Conservation (phyloP, 2,329 filamentous ascomycete genomes). For the Nigrospora oryzae region DNA sequence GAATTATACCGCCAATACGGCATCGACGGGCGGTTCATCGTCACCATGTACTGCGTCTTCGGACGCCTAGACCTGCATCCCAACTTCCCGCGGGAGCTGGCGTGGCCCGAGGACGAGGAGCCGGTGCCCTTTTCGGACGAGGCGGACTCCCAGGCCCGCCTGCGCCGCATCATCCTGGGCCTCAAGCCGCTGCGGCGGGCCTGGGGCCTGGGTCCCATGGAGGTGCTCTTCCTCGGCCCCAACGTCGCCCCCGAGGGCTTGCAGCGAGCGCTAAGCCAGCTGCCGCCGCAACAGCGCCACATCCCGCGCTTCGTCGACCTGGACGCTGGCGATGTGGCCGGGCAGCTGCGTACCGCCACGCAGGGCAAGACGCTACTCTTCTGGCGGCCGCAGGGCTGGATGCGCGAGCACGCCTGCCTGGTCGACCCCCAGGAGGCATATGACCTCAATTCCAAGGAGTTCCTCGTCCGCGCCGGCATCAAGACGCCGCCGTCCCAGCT, state of each 20-base stretch:
- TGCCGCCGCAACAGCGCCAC: conserved; percentile 11
- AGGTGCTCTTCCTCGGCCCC: conserved; percentile 11
- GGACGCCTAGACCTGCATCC: conserved; percentile 13
- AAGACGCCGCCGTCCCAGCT: conserved; percentile 7
- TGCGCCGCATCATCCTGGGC: conserved; percentile 11
- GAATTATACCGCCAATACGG: conserved; percentile 12
- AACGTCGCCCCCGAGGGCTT: conserved; percentile 8
- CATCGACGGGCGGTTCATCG: conserved; percentile 11
- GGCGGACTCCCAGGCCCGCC: conserved; percentile 7
- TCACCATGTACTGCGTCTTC: conserved; percentile 15
- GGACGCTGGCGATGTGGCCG: conserved; percentile 1
- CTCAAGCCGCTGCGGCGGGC: conserved; percentile 13
- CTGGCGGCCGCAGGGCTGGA: conserved; percentile 15
- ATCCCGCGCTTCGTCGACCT: conserved; percentile 8
- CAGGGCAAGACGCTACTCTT: conserved; percentile 10
- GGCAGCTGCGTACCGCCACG: conserved; percentile 3
- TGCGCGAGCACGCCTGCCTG: conserved; percentile 11
- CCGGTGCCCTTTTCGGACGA: conserved; percentile 11
- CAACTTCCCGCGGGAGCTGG: conserved; percentile 9
- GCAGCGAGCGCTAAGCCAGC: conserved; percentile 10
- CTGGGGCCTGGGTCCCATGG: conserved; percentile 12
- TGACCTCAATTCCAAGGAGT: conserved; percentile 13
- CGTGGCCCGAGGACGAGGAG: conserved; percentile 14
- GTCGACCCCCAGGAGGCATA: conserved; percentile 11
- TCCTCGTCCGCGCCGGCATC: conserved; percentile 11